Evolutionary conservation across 2,329 filamentous ascomycete genomes (phyloP), one percentile per base, ranked within the genome.

Genomic region (Colletotrichum magnum): DNA sequence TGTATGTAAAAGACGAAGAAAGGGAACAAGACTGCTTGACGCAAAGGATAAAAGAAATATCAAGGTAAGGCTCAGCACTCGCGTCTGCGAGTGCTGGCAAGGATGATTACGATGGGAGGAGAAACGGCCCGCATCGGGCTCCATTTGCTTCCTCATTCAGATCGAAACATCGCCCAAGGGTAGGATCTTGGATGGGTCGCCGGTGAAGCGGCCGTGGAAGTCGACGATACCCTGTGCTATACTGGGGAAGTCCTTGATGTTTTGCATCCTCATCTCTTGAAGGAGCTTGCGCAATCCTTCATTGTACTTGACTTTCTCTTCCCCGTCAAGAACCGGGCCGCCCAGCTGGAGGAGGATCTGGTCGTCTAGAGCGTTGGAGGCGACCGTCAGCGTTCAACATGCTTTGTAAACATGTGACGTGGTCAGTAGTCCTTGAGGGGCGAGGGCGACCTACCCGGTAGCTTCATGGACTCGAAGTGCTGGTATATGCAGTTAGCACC

Each of bases 391-490:
- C 83, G 79, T 81, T 80, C 79, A 68, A 68, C 68, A 70, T 64
- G 68, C 58, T 36, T 68, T n/a, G 58, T 18, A 51, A 82, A 81
- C 79, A 75, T 78, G 79, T 76, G 77, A 74, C 71, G 70, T 63
- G 45, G 64, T 68, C 54, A 70, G 66, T 50, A 68, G 28, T 68
- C 64, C 56, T 36, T 58, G 43, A 54, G 48, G 68, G 64, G 60
- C 59, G 60, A 60, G 60, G 70, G 58, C 60, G 48, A 93, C 93
- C 89, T 88, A 97, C 94, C 94, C 82, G 87, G 88, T 77, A 94
- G 83, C 76, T 83, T 84, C 83, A 95, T 92, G 70, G 89, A 85
- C 74, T 87, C 85, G 78, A 97, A 95, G 82, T 99, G 96, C 84
- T 98, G 88, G 73, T 84, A 91, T 64, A 89, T 83, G 82, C 96